A percentile compares a stretch with the other conserved stretches of the same genome.
Conservation (phyloP, 257 asterid species). For the Dorcoceras hygrometricum region DNA sequence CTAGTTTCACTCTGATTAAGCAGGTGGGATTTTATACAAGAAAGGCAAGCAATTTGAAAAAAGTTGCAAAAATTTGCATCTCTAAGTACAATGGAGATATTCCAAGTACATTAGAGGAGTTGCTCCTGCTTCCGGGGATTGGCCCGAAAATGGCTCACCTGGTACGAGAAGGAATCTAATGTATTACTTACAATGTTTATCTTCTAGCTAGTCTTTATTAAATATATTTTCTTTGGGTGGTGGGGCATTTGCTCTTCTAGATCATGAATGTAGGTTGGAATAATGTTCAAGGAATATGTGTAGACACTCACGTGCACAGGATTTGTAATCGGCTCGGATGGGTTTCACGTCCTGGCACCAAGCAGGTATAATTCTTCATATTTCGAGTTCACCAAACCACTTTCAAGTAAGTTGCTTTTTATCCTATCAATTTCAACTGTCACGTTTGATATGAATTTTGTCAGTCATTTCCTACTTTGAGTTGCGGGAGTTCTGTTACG, state of each 20-base stretch:
- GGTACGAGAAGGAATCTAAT: constrained; percentile 39
- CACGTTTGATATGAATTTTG: background rate
- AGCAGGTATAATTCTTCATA: constrained; percentile 43
- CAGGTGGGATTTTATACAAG: constrained; percentile 95
- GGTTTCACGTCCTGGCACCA: constrained; percentile 85
- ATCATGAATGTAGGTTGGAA: constrained; percentile 97
- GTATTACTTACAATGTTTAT: background rate
- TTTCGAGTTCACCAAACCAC: background rate
- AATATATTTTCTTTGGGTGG: background rate
- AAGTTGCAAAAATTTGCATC: constrained; percentile 76
- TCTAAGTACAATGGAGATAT: constrained; percentile 73
- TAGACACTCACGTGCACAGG: constrained; percentile 97
- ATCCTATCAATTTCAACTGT: background rate
- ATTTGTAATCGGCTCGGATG: constrained; percentile 93
- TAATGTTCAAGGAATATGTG: constrained; percentile 97
- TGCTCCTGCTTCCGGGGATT: constrained; percentile 91
- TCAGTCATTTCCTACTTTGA: background rate
- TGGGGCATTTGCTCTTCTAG: constrained; percentile 37
- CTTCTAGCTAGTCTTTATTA: constrained; percentile 1
- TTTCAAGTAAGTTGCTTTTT: background rate
- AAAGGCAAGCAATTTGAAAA: constrained; percentile 91
- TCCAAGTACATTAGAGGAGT: constrained; percentile 77
- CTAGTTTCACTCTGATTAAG: constrained; percentile 20
- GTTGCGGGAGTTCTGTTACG: background rate
- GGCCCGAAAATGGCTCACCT: constrained; percentile 99